phyloP scores from a whole-genome alignment of 2,329 filamentous ascomycete species.

The Cytospora schulzeri region DNA sequence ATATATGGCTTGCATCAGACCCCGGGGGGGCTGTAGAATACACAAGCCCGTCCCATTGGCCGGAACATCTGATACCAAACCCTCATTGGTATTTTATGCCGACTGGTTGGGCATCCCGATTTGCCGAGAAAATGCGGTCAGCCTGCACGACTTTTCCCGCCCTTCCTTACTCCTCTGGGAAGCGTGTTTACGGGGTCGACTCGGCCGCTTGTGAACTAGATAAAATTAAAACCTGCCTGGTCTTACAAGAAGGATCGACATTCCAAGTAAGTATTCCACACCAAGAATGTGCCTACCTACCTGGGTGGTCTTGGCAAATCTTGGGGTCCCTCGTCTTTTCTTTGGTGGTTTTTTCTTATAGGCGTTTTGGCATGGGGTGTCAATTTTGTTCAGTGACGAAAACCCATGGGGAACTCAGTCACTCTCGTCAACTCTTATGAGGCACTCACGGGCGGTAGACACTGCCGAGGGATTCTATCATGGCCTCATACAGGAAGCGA shows the following conservation, averaged over 20 bases:
- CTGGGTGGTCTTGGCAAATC: background rate
- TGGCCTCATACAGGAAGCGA: background rate
- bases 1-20: background rate
- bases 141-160: slow-evolving; percentile 2
- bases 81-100: background rate
- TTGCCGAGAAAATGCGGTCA: background rate
- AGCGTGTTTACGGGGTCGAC: background rate
- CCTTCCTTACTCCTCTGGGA: background rate
- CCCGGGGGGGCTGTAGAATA: background rate
- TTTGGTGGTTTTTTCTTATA: background rate
- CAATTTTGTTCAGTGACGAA: background rate
- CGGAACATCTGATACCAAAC: background rate
- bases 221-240: background rate
- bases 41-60: background rate
- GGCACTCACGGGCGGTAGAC: background rate
- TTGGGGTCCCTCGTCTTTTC: background rate
- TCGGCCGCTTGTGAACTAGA: background rate
- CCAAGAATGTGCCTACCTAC: no score
- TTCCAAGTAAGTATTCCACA: background rate
- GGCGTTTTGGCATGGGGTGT: background rate
- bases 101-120: background rate
- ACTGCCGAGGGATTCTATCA: background rate
- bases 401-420: background rate
- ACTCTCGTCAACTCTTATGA: background rate
- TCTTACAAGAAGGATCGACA: background rate